Percentiles rank a stretch among this genome's conserved stretches.
Evolutionary conservation across 306 rosid genomes (phyloP).

Genomic region (Vigna nakashimae): DNA sequence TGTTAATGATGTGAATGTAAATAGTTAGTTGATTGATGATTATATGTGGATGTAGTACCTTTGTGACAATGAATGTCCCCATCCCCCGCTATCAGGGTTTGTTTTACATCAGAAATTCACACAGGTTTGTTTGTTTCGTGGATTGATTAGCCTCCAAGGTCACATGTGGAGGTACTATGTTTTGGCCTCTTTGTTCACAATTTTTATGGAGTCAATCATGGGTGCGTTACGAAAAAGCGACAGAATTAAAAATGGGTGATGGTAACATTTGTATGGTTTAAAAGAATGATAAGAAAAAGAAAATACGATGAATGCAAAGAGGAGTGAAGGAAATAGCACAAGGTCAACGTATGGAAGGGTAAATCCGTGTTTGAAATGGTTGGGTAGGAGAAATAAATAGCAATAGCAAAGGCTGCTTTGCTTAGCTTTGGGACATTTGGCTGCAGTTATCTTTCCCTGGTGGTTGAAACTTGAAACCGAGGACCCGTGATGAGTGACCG

Average conservation of each 20-base stretch:
- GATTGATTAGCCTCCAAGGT: slow-evolving; percentile 14
- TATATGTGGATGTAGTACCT: too few relatives aligned
- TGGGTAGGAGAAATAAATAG: background rate
- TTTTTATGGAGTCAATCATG: slow-evolving; percentile 37
- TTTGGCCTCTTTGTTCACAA: slow-evolving; percentile 6
- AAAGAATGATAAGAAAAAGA: background rate
- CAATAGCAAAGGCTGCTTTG: background rate
- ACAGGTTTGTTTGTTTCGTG: background rate
- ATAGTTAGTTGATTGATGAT: too few relatives aligned
- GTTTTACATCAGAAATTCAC: background rate
- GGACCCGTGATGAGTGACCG: slow-evolving; percentile 72
- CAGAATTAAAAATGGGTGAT: background rate
- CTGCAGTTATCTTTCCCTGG: slow-evolving; percentile 40
- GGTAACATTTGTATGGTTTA: background rate
- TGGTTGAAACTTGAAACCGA: slow-evolving; percentile 53
- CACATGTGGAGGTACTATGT: slow-evolving; percentile 44
- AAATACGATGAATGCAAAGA: background rate
- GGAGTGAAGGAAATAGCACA: background rate
- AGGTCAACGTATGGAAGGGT: slow-evolving; percentile 43
- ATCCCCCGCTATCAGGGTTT: too few relatives aligned
- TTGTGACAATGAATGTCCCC: too few relatives aligned
- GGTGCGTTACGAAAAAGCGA: slow-evolving; percentile 6
- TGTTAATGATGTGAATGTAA: too few relatives aligned
- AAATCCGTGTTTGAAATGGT: slow-evolving; percentile 30
- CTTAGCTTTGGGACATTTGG: slow-evolving; percentile 45